phyloP scores from a whole-genome alignment of 306 rosid genomes.

The Morella rubra region DNA sequence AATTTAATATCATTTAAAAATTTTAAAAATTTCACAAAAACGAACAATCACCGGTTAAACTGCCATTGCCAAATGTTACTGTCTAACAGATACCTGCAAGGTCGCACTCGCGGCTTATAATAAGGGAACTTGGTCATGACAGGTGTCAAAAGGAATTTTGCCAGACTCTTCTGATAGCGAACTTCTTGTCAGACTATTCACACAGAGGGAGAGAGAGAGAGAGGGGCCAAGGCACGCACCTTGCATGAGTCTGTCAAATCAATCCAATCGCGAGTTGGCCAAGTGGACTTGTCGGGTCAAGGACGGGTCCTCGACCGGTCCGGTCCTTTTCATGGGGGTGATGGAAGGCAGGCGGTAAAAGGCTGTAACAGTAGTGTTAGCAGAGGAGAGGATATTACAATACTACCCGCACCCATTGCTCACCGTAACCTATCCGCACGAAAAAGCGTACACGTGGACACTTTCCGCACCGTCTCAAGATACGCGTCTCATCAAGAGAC shows the following conservation, averaged over 20 bases:
- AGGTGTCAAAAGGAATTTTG: conserved; percentile 23
- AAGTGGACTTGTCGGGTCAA: conserved; percentile 16
- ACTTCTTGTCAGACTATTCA: background rate
- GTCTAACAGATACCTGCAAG: no score
- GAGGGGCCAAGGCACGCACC: conserved; percentile 1
- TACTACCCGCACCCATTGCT: background rate
- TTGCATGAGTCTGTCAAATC: conserved; percentile 18
- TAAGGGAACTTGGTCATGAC: background rate
- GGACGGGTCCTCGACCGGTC: conserved; percentile 1
- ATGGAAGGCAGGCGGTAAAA: conserved; percentile 16
- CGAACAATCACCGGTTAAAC: no score
- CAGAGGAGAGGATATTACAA: no score
- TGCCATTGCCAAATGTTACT: no score
- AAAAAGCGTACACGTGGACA: background rate
- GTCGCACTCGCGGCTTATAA: no score
- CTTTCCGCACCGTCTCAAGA: no score
- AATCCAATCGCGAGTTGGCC: conserved; percentile 5
- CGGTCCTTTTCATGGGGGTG: conserved; percentile 21
- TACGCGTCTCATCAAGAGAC: no score
- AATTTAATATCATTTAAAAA: no score
- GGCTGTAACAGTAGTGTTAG: background rate
- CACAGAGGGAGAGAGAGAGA: background rate
- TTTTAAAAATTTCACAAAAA: no score
- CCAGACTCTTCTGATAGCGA: background rate
- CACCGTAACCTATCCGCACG: background rate